Conservation (phyloP, 306 rosid species). For the Acacia confusa region DNA sequence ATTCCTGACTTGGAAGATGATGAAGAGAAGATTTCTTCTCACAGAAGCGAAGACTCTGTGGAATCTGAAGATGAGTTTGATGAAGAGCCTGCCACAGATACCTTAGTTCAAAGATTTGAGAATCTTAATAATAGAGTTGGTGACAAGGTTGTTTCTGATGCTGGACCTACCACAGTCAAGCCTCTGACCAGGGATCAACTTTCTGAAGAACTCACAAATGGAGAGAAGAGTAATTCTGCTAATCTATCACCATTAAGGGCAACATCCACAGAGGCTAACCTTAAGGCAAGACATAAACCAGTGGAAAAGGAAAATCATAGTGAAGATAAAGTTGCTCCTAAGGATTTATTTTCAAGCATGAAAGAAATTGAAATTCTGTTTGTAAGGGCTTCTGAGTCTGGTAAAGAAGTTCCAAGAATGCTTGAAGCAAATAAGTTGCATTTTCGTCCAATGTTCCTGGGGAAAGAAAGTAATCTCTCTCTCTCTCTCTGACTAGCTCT, state of each 20-base stretch:
- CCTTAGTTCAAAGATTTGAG: conserved; percentile 70
- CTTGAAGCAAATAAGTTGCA: conserved; percentile 89
- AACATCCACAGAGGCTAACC: conserved; percentile 37
- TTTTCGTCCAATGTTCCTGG: conserved; percentile 67
- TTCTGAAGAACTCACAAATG: conserved; percentile 52
- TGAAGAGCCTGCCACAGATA: conserved; percentile 65
- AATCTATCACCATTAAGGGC: conserved; percentile 35
- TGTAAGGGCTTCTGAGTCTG: conserved; percentile 70
- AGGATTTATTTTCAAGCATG: conserved; percentile 76
- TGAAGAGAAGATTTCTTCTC: conserved; percentile 56
- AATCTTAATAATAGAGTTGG: conserved; percentile 66
- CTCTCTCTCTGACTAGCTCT: conserved; percentile 12
- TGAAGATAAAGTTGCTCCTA: conserved; percentile 62
- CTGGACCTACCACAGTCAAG: conserved; percentile 40
- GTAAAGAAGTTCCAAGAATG: conserved; percentile 91
- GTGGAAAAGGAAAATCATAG: conserved; percentile 46
- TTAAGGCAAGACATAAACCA: conserved; percentile 41
- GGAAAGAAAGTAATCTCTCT: conserved; percentile 65
- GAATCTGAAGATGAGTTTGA: conserved; percentile 83
- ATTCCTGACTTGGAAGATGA: conserved; percentile 68
- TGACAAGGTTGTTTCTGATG: conserved; percentile 48
- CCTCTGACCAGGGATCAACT: conserved; percentile 45
- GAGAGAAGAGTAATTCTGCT: conserved; percentile 54
- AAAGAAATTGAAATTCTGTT: conserved; percentile 73
- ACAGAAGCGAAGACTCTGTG: conserved; percentile 56